These are phyloP conservation scores for Gyrodon lividus DNA, from an alignment of 768 basidiomycete species.

Conservation along the genomic window DNA sequence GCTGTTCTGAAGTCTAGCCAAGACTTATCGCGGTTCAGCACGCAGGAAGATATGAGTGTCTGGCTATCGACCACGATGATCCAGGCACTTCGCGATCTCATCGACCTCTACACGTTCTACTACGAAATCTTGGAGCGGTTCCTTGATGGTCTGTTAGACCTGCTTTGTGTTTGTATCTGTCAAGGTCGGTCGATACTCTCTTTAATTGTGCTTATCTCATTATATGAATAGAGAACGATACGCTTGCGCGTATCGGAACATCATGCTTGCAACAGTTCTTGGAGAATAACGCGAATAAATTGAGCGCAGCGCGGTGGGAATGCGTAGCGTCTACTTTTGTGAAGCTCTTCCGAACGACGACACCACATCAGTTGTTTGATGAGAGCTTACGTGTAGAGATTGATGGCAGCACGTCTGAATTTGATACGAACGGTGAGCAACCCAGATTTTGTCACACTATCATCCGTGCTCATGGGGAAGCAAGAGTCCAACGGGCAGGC, in stretches of 20 bases:
- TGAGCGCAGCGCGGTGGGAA: constrained; percentile 86
- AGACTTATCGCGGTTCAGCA: constrained; percentile 89
- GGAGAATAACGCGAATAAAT: constrained; percentile 87
- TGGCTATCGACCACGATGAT: constrained; percentile 99
- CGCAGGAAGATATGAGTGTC: constrained; percentile 98
- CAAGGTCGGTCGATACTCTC: constrained; percentile 64
- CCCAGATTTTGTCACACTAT: neutral
- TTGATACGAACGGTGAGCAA: constrained; percentile 44
- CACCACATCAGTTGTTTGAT: constrained; percentile 95
- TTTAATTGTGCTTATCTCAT: constrained; percentile 8
- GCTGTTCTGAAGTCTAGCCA: constrained; percentile 91
- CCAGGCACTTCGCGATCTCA: constrained; percentile 91
- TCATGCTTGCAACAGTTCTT: constrained; percentile 95
- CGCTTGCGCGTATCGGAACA: constrained; percentile 94
- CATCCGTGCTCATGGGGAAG: constrained; percentile 9
- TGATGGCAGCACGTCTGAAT: constrained; percentile 54
- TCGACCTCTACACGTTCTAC: constrained; percentile 94
- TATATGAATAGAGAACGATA: constrained; percentile 81
- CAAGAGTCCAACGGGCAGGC: constrained; percentile 63
- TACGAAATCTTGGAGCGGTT: constrained; percentile 89
- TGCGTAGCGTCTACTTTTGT: constrained; percentile 90
- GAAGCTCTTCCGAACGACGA: constrained; percentile 95
- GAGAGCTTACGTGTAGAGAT: constrained; percentile 86
- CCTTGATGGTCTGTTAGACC: constrained; percentile 89
- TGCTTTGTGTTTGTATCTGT: constrained; percentile 95